Base-by-base conservation (phyloP, 2,329 filamentous ascomycete species). In the Talaromyces islandicus region DNA sequence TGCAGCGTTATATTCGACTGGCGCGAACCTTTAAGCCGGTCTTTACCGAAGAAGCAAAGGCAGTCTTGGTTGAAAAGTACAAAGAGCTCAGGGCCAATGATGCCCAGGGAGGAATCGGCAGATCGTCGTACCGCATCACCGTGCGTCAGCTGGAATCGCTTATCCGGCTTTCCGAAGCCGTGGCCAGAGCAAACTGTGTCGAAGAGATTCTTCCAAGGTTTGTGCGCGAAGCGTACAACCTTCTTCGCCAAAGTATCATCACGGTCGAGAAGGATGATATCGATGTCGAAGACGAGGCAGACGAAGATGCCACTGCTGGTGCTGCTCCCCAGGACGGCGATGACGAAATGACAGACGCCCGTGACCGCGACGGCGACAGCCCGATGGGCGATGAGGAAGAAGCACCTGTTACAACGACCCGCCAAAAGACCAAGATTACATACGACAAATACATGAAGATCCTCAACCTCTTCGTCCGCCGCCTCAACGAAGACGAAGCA, bases 221-320 rank as follows among this genome's bases (percentile, higher is more conserved):
- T 76, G 94, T 99, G 17, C 84, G 89, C 46, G 94, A 99, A 76
- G 94, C 93, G 0, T 97, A 89, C 75, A 91, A 94, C 67, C 83
- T 99, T 10, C 84, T 99, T 12, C 83, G 92, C 48, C 92, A 97
- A 76, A 94, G 90, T 74, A 99, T 99, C 73, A 97, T 99, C 69
- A 94, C 90, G 1, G 94, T 99, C 27, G 94, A 99, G 76, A 94
- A 97, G 70, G 94, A 99, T 68, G 94, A 99, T 68, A 87, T 99
- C 17, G 93, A 97, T 70, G 88, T 99, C 63, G 91, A 96, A 57
- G 92, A 92, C 6, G 88, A 91, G 3, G 88, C 90, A 21, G 85
- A 86, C 21, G 80, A 78, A 17, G 46, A 54, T 9, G 57, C 29
- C 35, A 21, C 51, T 30, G 1, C 74, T 69, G n/a, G n/a, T n/a